Base-by-base conservation (phyloP, 2,329 filamentous ascomycete species). In the Dactylellina sp. region DNA sequence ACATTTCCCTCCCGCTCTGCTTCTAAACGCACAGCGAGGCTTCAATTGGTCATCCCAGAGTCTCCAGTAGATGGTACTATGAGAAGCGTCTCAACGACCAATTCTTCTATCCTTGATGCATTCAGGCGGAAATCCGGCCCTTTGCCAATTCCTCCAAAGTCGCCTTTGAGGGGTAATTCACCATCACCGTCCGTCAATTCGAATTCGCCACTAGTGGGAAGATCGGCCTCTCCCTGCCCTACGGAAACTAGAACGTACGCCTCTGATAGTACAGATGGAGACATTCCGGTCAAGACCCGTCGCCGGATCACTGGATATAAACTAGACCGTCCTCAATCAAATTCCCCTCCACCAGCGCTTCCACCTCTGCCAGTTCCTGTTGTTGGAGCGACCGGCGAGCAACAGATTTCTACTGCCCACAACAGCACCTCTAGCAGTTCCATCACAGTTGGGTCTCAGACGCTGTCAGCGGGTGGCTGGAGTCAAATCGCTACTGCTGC, bases 11-110 rank as follows among this genome's bases (percentile, higher is more conserved):
- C 46, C 9, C 44, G 40, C 1, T 40, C 37, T 14, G 32, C 55
- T 44, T 61, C 70, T 1, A 42, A 55, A 37, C 28, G 24, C 14
- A 44, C 49, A 1, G 32, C 46, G 14, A 61, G 22, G 11, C 20
- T 74, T 7, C 70, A 74, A n/a, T 7, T 74, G 12, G 35, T 47
- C 9, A 61, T 74, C n/a, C 70, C 70, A 9, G 70, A 74, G 35
- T 74, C 70, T 12, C 70, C 70, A 24, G 44, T 62, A 28, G 61
- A 74, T n/a, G 70, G 70, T 16, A 62, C 70, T 22, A 53, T 74
- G 5, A 74, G 28, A 28, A 74, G 70, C 37, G 18, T 66, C 7
- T 74, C 70, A 16, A 66, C 61, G 11, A 74, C 70, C 2, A 52
- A 46, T 16, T 66, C 60, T 46, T 74, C 61, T 20, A 74, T 74